Evolutionary conservation across 305 asterid genomes (phyloP), one percentile per base, ranked within the genome.

Genomic region (Petunia hybrid): DNA sequence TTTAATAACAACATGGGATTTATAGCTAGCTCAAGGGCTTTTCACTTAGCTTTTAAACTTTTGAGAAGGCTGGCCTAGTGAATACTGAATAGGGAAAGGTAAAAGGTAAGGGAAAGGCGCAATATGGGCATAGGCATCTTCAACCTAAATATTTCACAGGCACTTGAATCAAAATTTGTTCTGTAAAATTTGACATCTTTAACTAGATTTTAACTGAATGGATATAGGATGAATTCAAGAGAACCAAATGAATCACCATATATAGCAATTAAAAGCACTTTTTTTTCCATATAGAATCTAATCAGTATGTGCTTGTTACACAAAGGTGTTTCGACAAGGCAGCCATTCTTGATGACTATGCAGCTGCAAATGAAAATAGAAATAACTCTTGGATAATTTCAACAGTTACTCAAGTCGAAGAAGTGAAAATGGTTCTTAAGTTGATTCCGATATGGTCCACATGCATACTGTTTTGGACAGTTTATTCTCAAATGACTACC

Each of bases 391-490:
- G 83, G 86, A 69, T 57, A 59, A 87, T 82, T 35, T 89, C 97
- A 7, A 91, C 97, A 0, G 94, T 93, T 2, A 90, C 92, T 0
- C 91, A 92, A 80, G 97, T 94, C 0, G 99, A 91, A 85, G 98
- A 95, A 85, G 97, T 95, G 79, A 95, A 95, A 76, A 89, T 92
- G 94, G 95, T 95, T 3, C 59, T 89, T n/a, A 90, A 85, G 88
- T 94, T 95, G 46, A 86, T 95, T 61, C 98, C 99, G 8, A 91
- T 95, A 78, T 95, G 98, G 98, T 91, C 95, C 2, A 91, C 97
- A 0, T 88, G 92, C 85, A 95, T 95, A 14, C 95, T 91, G 38
- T 91, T 95, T 83, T 91, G 97, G 97, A 92, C 97, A 16, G 92
- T 92, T 1, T 94, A 91, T 87, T 92, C 99, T 64, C 99, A 95